A percentile compares a stretch with the other conserved stretches of the same genome.
Evolutionary conservation across 2,329 filamentous ascomycete genomes (phyloP).

Genomic region (Trichoderma atroviride): DNA sequence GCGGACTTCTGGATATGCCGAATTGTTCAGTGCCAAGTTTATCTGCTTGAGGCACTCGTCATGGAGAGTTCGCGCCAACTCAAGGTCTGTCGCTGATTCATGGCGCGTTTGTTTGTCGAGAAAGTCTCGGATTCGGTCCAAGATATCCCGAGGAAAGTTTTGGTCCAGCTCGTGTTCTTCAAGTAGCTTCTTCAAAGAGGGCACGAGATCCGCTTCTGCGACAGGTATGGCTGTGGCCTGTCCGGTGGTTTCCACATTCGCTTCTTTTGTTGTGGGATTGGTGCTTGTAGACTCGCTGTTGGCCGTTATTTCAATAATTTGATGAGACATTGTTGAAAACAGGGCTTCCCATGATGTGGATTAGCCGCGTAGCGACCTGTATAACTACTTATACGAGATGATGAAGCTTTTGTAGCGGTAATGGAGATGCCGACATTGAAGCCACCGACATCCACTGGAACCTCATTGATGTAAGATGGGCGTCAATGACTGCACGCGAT

Average conservation of each 20-base stretch:
- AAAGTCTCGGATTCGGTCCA: slow-evolving; percentile 47
- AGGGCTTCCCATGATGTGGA: not conserved
- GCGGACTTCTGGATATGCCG: slow-evolving; percentile 47
- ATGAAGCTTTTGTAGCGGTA: not conserved
- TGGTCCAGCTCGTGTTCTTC: slow-evolving; percentile 49
- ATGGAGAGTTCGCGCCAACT: slow-evolving; percentile 30
- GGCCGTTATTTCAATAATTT: not conserved
- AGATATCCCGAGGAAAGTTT: slow-evolving; percentile 49
- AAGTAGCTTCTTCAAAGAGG: slow-evolving; percentile 35
- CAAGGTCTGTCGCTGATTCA: slow-evolving; percentile 24
- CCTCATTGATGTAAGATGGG: not conserved
- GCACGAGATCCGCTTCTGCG: not conserved
- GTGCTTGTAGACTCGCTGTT: not conserved
- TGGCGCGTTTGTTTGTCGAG: slow-evolving; percentile 32
- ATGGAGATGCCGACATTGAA: not conserved
- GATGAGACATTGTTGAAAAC: too few relatives aligned
- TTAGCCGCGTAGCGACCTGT: not conserved
- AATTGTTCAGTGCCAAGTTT: slow-evolving; percentile 40
- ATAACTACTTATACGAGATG: not conserved
- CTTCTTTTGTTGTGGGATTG: not conserved
- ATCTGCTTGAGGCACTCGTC: slow-evolving; percentile 31
- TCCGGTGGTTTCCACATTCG: not conserved
- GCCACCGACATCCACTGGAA: not conserved
- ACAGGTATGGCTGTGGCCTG: not conserved
- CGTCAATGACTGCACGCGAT: not conserved